Percentiles rank a stretch among this genome's conserved stretches.
These are phyloP conservation scores for Stenogyne calaminthoides DNA, from an alignment of 305 asterid species.

Conservation along the genomic window DNA sequence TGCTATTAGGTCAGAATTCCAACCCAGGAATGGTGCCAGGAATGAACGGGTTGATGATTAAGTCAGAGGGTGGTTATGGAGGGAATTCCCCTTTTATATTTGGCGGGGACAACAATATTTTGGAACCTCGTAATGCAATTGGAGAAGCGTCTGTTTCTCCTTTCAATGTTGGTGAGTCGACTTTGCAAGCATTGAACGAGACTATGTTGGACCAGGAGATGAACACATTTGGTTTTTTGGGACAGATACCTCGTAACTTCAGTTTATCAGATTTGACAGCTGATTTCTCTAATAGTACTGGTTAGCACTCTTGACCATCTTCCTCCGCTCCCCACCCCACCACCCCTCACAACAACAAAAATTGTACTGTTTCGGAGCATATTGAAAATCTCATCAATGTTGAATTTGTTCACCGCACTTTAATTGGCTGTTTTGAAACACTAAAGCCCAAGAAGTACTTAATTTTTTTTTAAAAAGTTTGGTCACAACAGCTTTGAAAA, in stretches of 20 bases:
- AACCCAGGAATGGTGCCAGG: slow-evolving; percentile 57
- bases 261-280: slow-evolving; percentile 83
- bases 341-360: not conserved
- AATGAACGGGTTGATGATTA: slow-evolving; percentile 54
- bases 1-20: slow-evolving; percentile 55
- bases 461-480: too few relatives aligned
- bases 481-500: too few relatives aligned
- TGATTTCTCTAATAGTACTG: slow-evolving; percentile 71
- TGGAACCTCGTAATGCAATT: slow-evolving; percentile 50
- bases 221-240: slow-evolving; percentile 63
- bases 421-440: too few relatives aligned
- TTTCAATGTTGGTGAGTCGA: slow-evolving; percentile 51
- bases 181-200: slow-evolving; percentile 51
- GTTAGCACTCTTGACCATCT: slow-evolving; percentile 40
- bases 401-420: not conserved
- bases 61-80: slow-evolving; percentile 50
- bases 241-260: slow-evolving; percentile 81
- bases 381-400: not conserved
- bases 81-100: slow-evolving; percentile 53
- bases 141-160: slow-evolving; percentile 68
- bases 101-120: slow-evolving; percentile 52
- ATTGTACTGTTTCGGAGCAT: not conserved
- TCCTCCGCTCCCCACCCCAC: slow-evolving; percentile 15
- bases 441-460: too few relatives aligned
- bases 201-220: slow-evolving; percentile 53